Percentiles rank a stretch among this genome's conserved stretches.
Conservation (phyloP, 2,329 filamentous ascomycete species). For the Pseudogymnoascus sp. region DNA sequence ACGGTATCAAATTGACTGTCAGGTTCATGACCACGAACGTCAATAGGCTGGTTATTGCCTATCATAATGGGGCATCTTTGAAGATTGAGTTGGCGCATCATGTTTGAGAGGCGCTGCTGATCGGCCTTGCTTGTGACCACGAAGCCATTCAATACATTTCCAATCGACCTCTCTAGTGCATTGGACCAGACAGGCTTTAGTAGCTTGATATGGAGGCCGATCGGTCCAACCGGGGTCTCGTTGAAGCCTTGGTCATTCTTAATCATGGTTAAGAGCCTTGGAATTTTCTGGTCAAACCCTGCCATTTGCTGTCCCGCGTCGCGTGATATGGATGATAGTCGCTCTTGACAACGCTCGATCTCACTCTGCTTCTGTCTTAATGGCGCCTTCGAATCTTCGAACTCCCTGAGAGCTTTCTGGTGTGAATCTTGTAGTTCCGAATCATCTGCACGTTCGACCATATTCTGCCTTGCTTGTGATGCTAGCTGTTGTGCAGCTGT, state of each 20-base stretch:
- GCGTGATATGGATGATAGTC: slow-evolving; percentile 45
- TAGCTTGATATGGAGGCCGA: slow-evolving; percentile 72
- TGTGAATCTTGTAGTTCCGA: slow-evolving; percentile 30
- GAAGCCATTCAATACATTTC: slow-evolving; percentile 65
- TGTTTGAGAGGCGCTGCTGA: slow-evolving; percentile 54
- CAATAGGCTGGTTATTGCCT: slow-evolving; percentile 45
- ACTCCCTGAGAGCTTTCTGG: slow-evolving; percentile 28
- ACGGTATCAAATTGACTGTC: slow-evolving; percentile 67
- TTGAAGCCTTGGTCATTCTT: slow-evolving; percentile 61
- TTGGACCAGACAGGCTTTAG: slow-evolving; percentile 74
- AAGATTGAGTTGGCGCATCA: slow-evolving; percentile 54
- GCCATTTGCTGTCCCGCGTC: slow-evolving; percentile 53
- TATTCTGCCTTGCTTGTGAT: slow-evolving; percentile 36
- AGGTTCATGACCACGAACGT: slow-evolving; percentile 66
- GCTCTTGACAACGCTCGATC: slow-evolving; percentile 43
- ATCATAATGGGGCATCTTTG: slow-evolving; percentile 56
- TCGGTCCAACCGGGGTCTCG: slow-evolving; percentile 70
- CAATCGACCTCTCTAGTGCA: slow-evolving; percentile 71
- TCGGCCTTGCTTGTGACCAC: slow-evolving; percentile 74
- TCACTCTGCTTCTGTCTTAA: slow-evolving; percentile 44
- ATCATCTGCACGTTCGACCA: slow-evolving; percentile 36
- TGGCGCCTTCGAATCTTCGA: slow-evolving; percentile 30
- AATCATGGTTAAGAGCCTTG: slow-evolving; percentile 60
- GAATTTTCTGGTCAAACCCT: slow-evolving; percentile 58
- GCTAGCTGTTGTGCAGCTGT: slow-evolving; percentile 48